These are phyloP conservation scores for Alternaria sp. DNA, from an alignment of 2,329 filamentous ascomycete genomes.

Conservation along the genomic window DNA sequence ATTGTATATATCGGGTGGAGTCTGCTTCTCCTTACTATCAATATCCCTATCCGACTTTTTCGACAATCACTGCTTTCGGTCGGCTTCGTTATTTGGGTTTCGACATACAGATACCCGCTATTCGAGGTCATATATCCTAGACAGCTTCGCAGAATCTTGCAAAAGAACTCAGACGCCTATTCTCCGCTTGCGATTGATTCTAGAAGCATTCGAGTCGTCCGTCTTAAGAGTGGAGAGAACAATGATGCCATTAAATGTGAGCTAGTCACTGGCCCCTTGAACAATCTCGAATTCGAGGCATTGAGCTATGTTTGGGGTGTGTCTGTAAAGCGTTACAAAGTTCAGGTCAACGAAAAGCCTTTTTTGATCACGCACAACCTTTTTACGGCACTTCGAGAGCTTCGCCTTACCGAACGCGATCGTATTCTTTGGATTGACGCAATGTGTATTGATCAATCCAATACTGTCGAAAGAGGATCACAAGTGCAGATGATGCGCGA, in stretches of 20 bases:
- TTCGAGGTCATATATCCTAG: conserved; percentile 8
- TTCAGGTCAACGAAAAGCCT: conserved; percentile 2
- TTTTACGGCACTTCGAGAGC: conserved; percentile 9
- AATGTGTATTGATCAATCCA: conserved; percentile 3
- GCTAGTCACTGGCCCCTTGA: background rate
- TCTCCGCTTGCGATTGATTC: background rate
- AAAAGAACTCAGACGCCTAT: conserved; percentile 7
- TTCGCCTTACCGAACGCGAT: background rate
- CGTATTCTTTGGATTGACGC: conserved; percentile 7
- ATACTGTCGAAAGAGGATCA: conserved; percentile 9
- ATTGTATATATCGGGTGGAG: background rate
- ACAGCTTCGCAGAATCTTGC: background rate
- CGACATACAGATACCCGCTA: conserved; percentile 5
- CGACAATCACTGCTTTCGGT: background rate
- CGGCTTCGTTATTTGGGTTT: conserved; percentile 4
- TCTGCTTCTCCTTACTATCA: background rate
- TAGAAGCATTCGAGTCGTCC: background rate
- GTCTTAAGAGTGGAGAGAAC: background rate
- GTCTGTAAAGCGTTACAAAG: background rate
- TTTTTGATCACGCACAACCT: conserved; percentile 15
- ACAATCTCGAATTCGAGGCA: conserved; percentile 12
- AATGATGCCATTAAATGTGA: conserved; percentile 10
- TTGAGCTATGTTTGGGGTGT: conserved; percentile 19
- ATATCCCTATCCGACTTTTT: background rate
- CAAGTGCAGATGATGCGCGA: conserved; percentile 23